A percentile compares a stretch with the other conserved stretches of the same genome.
These are phyloP conservation scores for Saksenaea vasiformis DNA, from an alignment of 371 early-diverging fungal species.

Conservation along the genomic window DNA sequence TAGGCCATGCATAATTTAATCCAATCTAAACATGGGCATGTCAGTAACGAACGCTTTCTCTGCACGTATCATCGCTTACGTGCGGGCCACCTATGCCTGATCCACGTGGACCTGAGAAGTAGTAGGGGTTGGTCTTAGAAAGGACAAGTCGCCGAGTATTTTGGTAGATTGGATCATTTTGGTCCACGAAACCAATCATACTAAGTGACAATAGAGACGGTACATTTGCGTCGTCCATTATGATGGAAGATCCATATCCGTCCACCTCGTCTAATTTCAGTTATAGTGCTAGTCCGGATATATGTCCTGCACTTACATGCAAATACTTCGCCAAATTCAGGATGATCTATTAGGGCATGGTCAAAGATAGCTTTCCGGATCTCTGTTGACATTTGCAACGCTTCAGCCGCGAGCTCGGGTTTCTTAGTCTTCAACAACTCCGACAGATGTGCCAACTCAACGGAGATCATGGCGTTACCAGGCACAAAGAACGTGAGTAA, in stretches of 20 bases:
- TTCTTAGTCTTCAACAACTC: conserved; percentile 16
- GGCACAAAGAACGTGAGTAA: conserved; percentile 66
- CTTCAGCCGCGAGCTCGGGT: conserved; percentile 16
- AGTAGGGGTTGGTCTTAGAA: conserved; percentile 62
- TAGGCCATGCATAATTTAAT: conserved; percentile 32
- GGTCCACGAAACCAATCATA: conserved; percentile 57
- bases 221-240: conserved; percentile 76
- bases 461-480: conserved; percentile 69
- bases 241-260: conserved; percentile 61
- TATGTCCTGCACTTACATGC: conserved; percentile 34
- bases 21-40: not conserved
- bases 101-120: conserved; percentile 48
- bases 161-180: conserved; percentile 55
- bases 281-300: not conserved
- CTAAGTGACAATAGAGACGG: conserved; percentile 67
- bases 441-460: conserved; percentile 52
- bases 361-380: conserved; percentile 60
- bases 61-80: conserved; percentile 23
- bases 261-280: conserved; percentile 57
- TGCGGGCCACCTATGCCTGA: conserved; percentile 72
- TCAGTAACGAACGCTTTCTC: not conserved
- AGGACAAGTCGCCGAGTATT: conserved; percentile 60
- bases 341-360: conserved; percentile 52
- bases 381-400: conserved; percentile 36
- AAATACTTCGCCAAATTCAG: conserved; percentile 41